Conservation (phyloP, 1,139 yeast genomes). For the Protomyces inouyei region DNA sequence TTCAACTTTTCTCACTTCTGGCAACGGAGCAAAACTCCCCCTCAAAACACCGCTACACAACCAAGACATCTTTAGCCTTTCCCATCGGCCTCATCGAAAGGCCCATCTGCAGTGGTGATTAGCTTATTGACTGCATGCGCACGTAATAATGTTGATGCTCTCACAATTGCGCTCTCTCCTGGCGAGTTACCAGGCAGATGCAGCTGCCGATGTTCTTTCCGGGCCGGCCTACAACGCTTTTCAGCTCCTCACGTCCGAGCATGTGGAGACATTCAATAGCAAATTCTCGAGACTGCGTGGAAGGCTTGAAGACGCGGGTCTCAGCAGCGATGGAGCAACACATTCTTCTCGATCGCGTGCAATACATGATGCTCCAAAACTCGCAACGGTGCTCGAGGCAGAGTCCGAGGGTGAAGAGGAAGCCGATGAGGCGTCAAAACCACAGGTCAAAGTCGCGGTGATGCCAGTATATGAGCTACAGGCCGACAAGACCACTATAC, state of each 20-base stretch:
- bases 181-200: background rate
- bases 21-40: too few relatives aligned
- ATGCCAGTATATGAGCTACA: background rate
- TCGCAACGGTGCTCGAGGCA: background rate
- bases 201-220: slow-evolving; percentile 1
- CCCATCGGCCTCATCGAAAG: too few relatives aligned
- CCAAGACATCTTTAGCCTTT: too few relatives aligned
- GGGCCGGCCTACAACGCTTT: slow-evolving; percentile 9
- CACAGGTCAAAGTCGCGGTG: background rate
- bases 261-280: slow-evolving; percentile 19
- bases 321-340: background rate
- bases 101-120: too few relatives aligned
- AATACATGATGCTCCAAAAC: background rate
- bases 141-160: background rate
- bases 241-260: slow-evolving; percentile 15
- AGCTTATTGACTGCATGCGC: background rate
- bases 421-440: background rate
- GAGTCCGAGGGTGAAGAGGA: slow-evolving; percentile 9
- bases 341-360: background rate
- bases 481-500: background rate
- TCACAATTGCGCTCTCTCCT: background rate
- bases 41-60: too few relatives aligned
- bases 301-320: background rate
- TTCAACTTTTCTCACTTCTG: too few relatives aligned
- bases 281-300: slow-evolving; percentile 5